Evolutionary conservation across 345 rosid species (phyloP).

Genomic region (Gossypium thurberi): DNA sequence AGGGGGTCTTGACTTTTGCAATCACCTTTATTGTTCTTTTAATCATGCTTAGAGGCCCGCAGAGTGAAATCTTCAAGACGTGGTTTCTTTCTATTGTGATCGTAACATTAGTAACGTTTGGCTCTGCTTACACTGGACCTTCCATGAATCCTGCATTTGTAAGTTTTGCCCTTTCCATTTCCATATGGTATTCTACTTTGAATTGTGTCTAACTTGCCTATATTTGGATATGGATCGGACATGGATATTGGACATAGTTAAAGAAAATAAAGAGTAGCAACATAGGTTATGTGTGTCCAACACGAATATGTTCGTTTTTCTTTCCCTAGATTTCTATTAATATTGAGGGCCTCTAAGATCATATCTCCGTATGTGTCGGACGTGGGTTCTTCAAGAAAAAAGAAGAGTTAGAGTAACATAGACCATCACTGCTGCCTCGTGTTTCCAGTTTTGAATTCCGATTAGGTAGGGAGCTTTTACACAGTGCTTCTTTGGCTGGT

Average conservation of each 20-base stretch:
- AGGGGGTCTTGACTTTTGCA: constrained; percentile 71
- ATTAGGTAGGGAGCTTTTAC: neutral
- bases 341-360: neutral
- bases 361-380: neutral
- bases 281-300: neutral
- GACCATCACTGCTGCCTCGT: neutral
- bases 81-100: constrained; percentile 63
- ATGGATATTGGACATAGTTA: neutral
- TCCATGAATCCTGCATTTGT: constrained; percentile 98
- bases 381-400: neutral
- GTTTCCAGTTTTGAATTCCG: neutral
- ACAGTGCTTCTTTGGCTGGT: neutral
- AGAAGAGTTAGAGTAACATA: neutral
- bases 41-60: constrained; percentile 72
- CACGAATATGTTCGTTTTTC: neutral
- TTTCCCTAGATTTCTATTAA: neutral
- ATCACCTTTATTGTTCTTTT: constrained; percentile 60
- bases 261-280: too few species aligned
- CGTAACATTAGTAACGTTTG: constrained; percentile 48
- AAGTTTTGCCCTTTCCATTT: constrained; percentile 26
- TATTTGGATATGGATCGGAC: neutral
- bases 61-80: constrained; percentile 33
- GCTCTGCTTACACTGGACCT: constrained; percentile 72
- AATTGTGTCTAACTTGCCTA: neutral
- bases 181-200: neutral